Conservation (phyloP, 352 stramenopile genomes). For the Pythium periplocum region DNA sequence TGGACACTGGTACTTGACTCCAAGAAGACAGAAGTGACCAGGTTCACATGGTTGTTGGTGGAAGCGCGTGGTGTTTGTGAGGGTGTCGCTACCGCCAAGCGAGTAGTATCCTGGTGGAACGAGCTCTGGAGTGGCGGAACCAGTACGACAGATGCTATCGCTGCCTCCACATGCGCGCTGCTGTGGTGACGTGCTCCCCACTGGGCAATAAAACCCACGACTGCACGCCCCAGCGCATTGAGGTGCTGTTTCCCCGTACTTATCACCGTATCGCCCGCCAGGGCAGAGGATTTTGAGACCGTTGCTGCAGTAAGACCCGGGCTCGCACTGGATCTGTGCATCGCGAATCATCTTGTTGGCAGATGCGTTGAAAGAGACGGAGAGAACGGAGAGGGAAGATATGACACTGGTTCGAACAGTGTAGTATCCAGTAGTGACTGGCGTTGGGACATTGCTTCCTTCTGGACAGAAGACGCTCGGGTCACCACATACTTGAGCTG, state of each 20-base stretch:
- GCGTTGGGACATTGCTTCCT: slow-evolving; percentile 43
- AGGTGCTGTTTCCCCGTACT: slow-evolving; percentile 36
- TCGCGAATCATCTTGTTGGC: slow-evolving; percentile 34
- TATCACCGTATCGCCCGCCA: slow-evolving; percentile 45
- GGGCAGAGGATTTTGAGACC: slow-evolving; percentile 55
- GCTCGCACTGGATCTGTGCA: slow-evolving; percentile 50
- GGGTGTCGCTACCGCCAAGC: slow-evolving; percentile 24
- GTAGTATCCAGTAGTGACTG: slow-evolving; percentile 62
- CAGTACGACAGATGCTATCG: slow-evolving; percentile 46
- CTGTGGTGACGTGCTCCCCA: slow-evolving; percentile 35
- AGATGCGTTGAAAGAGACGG: slow-evolving; percentile 8
- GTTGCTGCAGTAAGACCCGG: slow-evolving; percentile 57
- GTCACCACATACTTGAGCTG: slow-evolving; percentile 23
- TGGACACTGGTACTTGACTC: slow-evolving; percentile 65
- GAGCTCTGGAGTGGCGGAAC: slow-evolving; percentile 23
- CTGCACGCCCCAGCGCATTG: slow-evolving; percentile 57
- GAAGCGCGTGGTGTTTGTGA: slow-evolving; percentile 47
- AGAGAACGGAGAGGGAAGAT: too few relatives aligned
- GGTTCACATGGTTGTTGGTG: slow-evolving; percentile 57
- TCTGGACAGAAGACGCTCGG: slow-evolving; percentile 53
- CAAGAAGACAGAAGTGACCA: slow-evolving; percentile 70
- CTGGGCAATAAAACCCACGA: slow-evolving; percentile 62
- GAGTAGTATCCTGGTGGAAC: slow-evolving; percentile 65
- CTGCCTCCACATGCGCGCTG: slow-evolving; percentile 37
- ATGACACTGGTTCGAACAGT: slow-evolving; percentile 25